phyloP scores from a whole-genome alignment of 176 grass and related monocot species.

The Saccharum officinarum region DNA sequence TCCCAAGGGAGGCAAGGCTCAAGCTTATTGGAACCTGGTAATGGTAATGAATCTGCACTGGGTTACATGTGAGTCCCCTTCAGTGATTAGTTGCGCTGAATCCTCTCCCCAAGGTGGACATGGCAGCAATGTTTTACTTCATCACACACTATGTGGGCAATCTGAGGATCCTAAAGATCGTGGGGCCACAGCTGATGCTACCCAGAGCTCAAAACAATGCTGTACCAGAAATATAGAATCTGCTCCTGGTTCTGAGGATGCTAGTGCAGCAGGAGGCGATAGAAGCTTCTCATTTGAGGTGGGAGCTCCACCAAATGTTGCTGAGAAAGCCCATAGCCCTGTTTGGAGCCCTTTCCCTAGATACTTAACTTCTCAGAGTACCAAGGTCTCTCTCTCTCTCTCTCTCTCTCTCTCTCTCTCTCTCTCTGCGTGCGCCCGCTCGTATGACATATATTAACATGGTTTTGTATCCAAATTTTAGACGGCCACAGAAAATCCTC shows the following conservation, averaged over 20 bases:
- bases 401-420: neutral
- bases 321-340: conserved; percentile 57
- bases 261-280: conserved; percentile 59
- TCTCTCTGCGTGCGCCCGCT: neutral
- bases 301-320: conserved; percentile 45
- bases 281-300: conserved; percentile 89
- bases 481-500: conserved; percentile 45
- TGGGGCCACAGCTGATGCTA: conserved; percentile 31
- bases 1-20: conserved; percentile 20
- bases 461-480: conserved; percentile 40
- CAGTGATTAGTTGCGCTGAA: conserved; percentile 68
- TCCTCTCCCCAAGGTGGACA: conserved; percentile 30
- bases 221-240: conserved; percentile 37
- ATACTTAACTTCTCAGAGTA: conserved; percentile 42
- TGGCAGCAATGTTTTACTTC: conserved; percentile 25
- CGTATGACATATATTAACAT: conserved; percentile 14
- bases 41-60: conserved; percentile 37
- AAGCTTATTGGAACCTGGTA: conserved; percentile 26
- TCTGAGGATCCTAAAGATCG: conserved; percentile 46
- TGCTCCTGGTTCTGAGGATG: conserved; percentile 43
- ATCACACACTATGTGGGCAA: neutral
- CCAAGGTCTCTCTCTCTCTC: conserved; percentile 43
- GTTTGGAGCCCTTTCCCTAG: conserved; percentile 56
- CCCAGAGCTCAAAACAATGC: conserved; percentile 33
- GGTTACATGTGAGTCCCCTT: conserved; percentile 64